Conservation (phyloP, 176 grass and related monocot genomes). For the Bothriochloa decipiens region DNA sequence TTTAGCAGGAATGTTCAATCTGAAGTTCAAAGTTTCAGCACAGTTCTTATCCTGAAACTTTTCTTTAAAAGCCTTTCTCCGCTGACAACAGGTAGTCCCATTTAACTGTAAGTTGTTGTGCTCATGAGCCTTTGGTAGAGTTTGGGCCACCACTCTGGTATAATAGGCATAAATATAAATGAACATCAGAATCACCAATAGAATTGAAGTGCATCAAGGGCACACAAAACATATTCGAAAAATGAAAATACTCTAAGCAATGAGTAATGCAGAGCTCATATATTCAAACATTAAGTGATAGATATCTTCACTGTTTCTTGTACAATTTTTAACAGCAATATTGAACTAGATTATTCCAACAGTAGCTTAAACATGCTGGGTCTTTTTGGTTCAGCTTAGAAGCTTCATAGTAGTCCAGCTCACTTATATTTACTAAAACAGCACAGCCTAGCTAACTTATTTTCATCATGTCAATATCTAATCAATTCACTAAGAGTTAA, state of each 20-base stretch:
- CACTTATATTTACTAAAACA: too few relatives aligned
- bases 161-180: conserved; percentile 4
- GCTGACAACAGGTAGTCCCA: conserved; percentile 47
- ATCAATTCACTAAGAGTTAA: not conserved
- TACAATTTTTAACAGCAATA: not conserved
- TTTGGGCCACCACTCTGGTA: conserved; percentile 41
- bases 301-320: not conserved
- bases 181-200: conserved; percentile 26
- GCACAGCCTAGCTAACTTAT: too few relatives aligned
- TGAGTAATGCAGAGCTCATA: not conserved
- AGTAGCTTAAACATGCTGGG: not conserved
- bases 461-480: conserved; percentile 5
- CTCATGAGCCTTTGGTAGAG: conserved; percentile 39
- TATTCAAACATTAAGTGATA: not conserved
- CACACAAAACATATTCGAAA: not conserved
- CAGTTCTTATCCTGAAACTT: conserved; percentile 55
- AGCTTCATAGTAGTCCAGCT: conserved; percentile 19
- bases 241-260: conserved; percentile 21
- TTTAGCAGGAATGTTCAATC: conserved; percentile 69
- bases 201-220: not conserved
- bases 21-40: conserved; percentile 54
- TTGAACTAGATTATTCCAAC: not conserved
- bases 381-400: too few relatives aligned
- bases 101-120: conserved; percentile 35
- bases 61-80: conserved; percentile 55